Evolutionary conservation across 164 flowering plant species (phyloP), one percentile per base, ranked within the genome.

Genomic region (Liquidambar formosana): DNA sequence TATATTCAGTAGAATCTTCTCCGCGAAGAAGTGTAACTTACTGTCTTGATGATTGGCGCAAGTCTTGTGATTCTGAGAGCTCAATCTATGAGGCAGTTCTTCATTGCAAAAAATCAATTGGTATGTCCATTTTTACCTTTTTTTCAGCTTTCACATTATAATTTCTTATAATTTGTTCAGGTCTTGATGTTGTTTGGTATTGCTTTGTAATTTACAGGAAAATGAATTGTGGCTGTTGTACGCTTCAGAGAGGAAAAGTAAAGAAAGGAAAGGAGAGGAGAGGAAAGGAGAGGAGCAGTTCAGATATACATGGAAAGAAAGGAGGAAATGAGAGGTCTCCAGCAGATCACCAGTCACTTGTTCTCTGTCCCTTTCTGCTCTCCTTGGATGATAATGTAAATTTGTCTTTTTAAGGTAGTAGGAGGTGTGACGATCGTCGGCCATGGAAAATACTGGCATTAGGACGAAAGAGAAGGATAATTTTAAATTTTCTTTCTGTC

Each of bases 41-140:
- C 47, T 79, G 78, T 43, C 78, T 69, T 44, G 83, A 76, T 67
- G 70, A 80, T 57, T 81, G 85, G 85, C 77, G 88, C 21, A 78
- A 46, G 63, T 85, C 91, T 28, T 82, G 91, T 64, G 91, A 85
- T 61, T 87, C 91, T 10, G 92, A 84, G 66, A 83, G 85, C 77
- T 88, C 92, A 10, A 88, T 88, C 15, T 73, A 84, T 57, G 92
- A 88, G 67, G 92, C 92, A 0, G 92, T 88, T 68, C 87, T 84
- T 52, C 90, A 88, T 58, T 88, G 92, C 80, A 88, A 88, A 66
- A 80, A 80, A 79, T 86, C 87, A 38, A 60, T 80, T 13, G 83
- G 86, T 86, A 78, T 22, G 76, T 58, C 66, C 58, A 15, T 57
- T 48, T 65, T 61, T 18, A 6, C 22, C 19, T 23, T 1, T 13